Conservation (phyloP, 2,329 filamentous ascomycete species). For the Trichoderma sp. region DNA sequence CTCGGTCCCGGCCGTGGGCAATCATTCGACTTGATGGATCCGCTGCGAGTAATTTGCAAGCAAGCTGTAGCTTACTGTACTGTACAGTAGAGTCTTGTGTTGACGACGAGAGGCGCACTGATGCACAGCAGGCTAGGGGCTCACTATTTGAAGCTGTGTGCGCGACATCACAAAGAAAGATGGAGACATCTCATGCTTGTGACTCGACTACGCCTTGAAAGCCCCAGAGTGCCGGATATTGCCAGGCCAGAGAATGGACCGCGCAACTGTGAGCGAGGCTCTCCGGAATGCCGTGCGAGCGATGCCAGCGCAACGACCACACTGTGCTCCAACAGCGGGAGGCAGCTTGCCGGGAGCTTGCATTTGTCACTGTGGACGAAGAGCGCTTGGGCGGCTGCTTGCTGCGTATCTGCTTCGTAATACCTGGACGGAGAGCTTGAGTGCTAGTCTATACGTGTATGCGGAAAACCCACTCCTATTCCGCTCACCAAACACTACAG, state of each 20-base stretch:
- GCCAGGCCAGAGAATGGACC: neutral
- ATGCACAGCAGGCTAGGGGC: neutral
- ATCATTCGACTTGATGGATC: slow-evolving; percentile 1
- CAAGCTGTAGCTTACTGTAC: neutral
- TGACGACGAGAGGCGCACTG: neutral
- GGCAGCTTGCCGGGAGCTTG: neutral
- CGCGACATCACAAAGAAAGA: neutral
- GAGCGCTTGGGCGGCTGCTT: neutral
- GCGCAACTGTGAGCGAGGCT: neutral
- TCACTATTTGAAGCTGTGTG: neutral
- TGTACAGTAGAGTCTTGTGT: neutral
- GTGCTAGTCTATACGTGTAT: neutral
- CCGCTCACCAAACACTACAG: neutral
- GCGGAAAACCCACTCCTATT: neutral
- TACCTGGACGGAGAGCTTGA: neutral
- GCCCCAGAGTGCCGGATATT: neutral
- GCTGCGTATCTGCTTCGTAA: neutral
- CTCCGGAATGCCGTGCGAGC: slow-evolving; percentile 2
- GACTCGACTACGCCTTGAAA: neutral
- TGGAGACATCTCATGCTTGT: neutral
- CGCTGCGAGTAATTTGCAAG: slow-evolving; percentile 10
- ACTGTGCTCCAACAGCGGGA: neutral
- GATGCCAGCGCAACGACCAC: neutral
- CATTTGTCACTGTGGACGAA: neutral
- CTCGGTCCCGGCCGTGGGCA: slow-evolving; percentile 12